Conservation (phyloP, 371 early-diverging fungal species). For the Nematocida homosporus region DNA sequence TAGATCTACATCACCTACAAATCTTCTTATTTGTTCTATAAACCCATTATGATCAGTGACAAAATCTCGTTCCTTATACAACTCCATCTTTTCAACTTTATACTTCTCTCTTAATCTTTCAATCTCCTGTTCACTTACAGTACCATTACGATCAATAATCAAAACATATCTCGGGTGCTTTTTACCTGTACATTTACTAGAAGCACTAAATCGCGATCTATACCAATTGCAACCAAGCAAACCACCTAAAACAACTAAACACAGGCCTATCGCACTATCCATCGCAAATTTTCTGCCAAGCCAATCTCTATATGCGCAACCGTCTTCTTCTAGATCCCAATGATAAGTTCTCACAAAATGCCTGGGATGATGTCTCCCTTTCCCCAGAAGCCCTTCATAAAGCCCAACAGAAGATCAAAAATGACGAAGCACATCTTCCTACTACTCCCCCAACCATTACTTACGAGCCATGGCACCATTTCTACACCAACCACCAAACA, state of each 20-base stretch:
- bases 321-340: not conserved
- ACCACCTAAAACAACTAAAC: not conserved
- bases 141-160: not conserved
- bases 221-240: not conserved
- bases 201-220: not conserved
- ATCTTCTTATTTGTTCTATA: not conserved
- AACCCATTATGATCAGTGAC: not conserved
- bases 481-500: conserved; percentile 57
- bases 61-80: conserved; percentile 4
- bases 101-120: conserved; percentile 8
- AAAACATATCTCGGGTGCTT: not conserved
- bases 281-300: too few relatives aligned
- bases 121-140: not conserved
- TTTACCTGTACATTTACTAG: not conserved
- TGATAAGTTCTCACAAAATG: conserved; percentile 56
- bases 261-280: too few relatives aligned
- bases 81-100: not conserved
- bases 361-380: conserved; percentile 57
- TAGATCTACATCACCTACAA: not conserved
- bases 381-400: conserved; percentile 19
- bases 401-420: conserved; percentile 49
- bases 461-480: conserved; percentile 55
- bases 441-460: not conserved
- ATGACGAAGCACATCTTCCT: conserved; percentile 11
- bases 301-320: too few relatives aligned